phyloP scores from a whole-genome alignment of 768 basidiomycete genomes.

The Coprinopsis marcescibilis region DNA sequence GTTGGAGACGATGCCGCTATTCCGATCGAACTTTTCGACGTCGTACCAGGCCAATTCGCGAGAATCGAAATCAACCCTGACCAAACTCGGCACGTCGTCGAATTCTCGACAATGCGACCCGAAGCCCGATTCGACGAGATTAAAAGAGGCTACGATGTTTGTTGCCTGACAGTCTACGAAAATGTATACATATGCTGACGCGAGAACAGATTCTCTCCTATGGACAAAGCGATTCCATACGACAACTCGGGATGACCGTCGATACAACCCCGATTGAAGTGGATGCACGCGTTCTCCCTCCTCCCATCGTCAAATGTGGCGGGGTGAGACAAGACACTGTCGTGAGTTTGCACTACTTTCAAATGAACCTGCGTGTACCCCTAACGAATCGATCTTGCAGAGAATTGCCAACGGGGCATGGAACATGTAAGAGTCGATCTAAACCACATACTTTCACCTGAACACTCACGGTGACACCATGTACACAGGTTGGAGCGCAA shows the following conservation, averaged over 20 bases:
- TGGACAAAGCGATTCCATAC: slow-evolving; percentile 70
- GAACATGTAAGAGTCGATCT: slow-evolving; percentile 56
- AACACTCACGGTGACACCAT: slow-evolving; percentile 3
- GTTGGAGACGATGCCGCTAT: slow-evolving; percentile 58
- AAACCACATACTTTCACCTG: background rate
- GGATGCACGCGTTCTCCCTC: slow-evolving; percentile 54
- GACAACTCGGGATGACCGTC: slow-evolving; percentile 67
- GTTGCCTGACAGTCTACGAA: background rate
- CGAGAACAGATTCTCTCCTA: slow-evolving; percentile 53
- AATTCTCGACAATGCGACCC: slow-evolving; percentile 65
- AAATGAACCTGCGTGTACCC: slow-evolving; percentile 7
- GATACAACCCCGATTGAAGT: slow-evolving; percentile 47
- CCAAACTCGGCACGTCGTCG: slow-evolving; percentile 54
- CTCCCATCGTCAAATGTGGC: slow-evolving; percentile 69
- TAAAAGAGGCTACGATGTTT: slow-evolving; percentile 43
- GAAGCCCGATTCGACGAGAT: slow-evolving; percentile 51
- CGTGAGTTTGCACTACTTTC: slow-evolving; percentile 30
- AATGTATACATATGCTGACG: slow-evolving; percentile 16
- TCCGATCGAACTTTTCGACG: slow-evolving; percentile 62
- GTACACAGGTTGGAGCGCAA: slow-evolving; percentile 68
- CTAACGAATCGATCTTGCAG: slow-evolving; percentile 38
- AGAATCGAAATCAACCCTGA: slow-evolving; percentile 62
- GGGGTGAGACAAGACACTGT: slow-evolving; percentile 51
- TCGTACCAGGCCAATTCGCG: slow-evolving; percentile 63
- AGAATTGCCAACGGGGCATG: slow-evolving; percentile 62